Conservation (phyloP, 129 eudicot genomes). For the carrot (Daucus carota) region DH1_v3.0 NC_030385.2:32775501-32776000, state of each 20-base stretch:
- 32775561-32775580: conserved; percentile 80
- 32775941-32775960: no score
- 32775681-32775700: background rate
- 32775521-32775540: conserved; percentile 55
- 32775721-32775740: background rate
- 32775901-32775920: no score
- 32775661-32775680: background rate
- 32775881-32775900: no score
- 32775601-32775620: conserved; percentile 60
- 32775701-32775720: background rate
- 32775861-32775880: no score
- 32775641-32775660: background rate
- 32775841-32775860: background rate
- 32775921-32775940: no score
- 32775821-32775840: background rate
- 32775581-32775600: conserved; percentile 70
- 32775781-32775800: no score
- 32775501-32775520: conserved; percentile 71
- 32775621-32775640: conserved; percentile 6
- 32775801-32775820: background rate
- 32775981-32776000: background rate
- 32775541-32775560: conserved; percentile 52
- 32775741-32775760: background rate
- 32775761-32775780: background rate
- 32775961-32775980: no score